Conservation (phyloP, 768 basidiomycete genomes). For the Kwoniella heveanensis region DNA sequence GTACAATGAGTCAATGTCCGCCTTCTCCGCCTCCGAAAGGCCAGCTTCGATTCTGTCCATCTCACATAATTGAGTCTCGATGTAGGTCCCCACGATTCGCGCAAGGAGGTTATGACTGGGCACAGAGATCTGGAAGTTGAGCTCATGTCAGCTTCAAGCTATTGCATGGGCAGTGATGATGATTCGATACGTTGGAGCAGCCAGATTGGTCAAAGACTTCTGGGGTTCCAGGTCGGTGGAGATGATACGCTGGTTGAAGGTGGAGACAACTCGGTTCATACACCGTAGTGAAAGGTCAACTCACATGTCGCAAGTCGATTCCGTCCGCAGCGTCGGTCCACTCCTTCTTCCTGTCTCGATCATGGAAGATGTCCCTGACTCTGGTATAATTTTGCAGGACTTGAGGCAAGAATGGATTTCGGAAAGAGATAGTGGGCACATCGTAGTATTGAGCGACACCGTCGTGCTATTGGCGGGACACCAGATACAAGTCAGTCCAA, state of each 20-base stretch:
- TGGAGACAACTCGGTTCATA: too few relatives aligned
- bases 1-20: slow-evolving; percentile 27
- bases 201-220: too few relatives aligned
- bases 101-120: slow-evolving; percentile 38
- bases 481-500: slow-evolving; percentile 7
- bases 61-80: slow-evolving; percentile 39
- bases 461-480: slow-evolving; percentile 33
- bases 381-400: slow-evolving; percentile 31
- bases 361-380: slow-evolving; percentile 32
- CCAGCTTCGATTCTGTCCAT: slow-evolving; percentile 32
- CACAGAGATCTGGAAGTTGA: slow-evolving; percentile 19
- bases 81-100: slow-evolving; percentile 34
- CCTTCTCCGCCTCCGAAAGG: slow-evolving; percentile 5
- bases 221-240: too few relatives aligned
- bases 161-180: too few relatives aligned
- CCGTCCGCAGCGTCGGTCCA: slow-evolving; percentile 26
- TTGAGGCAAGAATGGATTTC: slow-evolving; percentile 47
- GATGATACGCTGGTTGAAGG: too few relatives aligned
- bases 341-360: slow-evolving; percentile 10
- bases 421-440: slow-evolving; percentile 46
- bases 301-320: slow-evolving; percentile 51
- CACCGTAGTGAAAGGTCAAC: slow-evolving; percentile 7
- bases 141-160: background rate
- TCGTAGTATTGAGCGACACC: slow-evolving; percentile 54
- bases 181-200: too few relatives aligned